Evolutionary conservation across 345 rosid genomes (phyloP), one percentile per base, ranked within the genome.

Genomic region (Boechera stricta): DNA sequence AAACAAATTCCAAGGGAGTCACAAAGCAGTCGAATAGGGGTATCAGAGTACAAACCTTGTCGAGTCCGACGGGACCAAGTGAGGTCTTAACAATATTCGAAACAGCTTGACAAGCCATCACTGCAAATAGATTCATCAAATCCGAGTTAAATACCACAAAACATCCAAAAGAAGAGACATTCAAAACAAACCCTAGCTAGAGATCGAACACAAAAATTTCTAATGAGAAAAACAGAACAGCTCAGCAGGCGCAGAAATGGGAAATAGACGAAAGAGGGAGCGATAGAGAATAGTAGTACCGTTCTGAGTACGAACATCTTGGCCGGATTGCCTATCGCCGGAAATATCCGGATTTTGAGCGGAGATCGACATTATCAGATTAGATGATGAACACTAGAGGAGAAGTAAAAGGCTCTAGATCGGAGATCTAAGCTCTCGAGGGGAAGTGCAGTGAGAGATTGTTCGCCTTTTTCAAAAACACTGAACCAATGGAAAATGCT

Each of bases 11-110:
- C 12, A 32, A 58, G 58, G 24, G 5, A 26, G 16, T 7, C 10
- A 26, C 38, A 26, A 39, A 62, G 1, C 5, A 63, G 21, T 63
- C 2, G 39, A 60, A 21, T 7, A 12, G 26, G 26, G 13, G 52
- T 0, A 21, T 36, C 21, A 35, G 51, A 66, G 56, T 8, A 45
- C 10, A 62, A 70, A 93, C 98, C 95, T 96, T 93, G 87, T 96
- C 98, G 31, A 96, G 98, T 15, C 99, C 99, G 56, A 96, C 97
- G 2, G 97, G 98, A 67, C 99, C 96, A 52, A 96, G 94, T 2
- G 98, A 96, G 39, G 96, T 87, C 83, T 93, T 96, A 33, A 96
- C 97, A 13, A 96, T 96, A 76, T 96, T 96, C 5, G 98, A 92
- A 51, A 96, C 87, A 26, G 98, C 98, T 89, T 93, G 98, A 72